Conservation (phyloP, 1,284 basidiomycete species). For the Tetrapyrgos nigripes region DNA sequence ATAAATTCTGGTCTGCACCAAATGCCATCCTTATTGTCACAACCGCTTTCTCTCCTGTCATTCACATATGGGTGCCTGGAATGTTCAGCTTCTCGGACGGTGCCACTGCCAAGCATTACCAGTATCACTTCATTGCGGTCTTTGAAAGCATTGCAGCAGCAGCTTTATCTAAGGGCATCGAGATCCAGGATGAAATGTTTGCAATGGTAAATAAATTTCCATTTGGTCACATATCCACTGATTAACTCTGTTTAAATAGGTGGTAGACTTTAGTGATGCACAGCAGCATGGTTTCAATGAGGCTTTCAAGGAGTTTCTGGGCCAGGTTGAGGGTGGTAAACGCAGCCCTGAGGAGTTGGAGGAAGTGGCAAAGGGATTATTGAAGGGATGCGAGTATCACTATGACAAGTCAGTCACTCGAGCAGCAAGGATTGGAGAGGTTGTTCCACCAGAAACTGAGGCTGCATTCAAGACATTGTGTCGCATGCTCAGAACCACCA, state of each 20-base stretch:
- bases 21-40: slow-evolving; percentile 20
- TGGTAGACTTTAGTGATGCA: slow-evolving; percentile 39
- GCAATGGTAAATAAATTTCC: not conserved
- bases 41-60: slow-evolving; percentile 15
- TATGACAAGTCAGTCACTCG: slow-evolving; percentile 29
- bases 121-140: slow-evolving; percentile 31
- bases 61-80: slow-evolving; percentile 34
- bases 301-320: slow-evolving; percentile 32
- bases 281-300: slow-evolving; percentile 32
- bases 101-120: slow-evolving; percentile 29
- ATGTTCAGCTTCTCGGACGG: slow-evolving; percentile 35
- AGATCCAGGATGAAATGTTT: slow-evolving; percentile 10
- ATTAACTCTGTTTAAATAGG: slow-evolving; percentile 19
- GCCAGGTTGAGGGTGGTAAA: no score
- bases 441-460: slow-evolving; percentile 18
- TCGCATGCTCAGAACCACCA: slow-evolving; percentile 12
- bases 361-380: slow-evolving; percentile 19
- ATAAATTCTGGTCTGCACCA: slow-evolving; percentile 23
- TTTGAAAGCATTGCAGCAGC: slow-evolving; percentile 28
- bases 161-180: slow-evolving; percentile 6
- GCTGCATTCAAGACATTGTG: slow-evolving; percentile 21
- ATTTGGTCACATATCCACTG: no score
- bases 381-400: slow-evolving; percentile 36
- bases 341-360: slow-evolving; percentile 23
- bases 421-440: no score